Base-by-base conservation (phyloP, 2,329 filamentous ascomycete species). In the Fusarium liriodendri region DNA sequence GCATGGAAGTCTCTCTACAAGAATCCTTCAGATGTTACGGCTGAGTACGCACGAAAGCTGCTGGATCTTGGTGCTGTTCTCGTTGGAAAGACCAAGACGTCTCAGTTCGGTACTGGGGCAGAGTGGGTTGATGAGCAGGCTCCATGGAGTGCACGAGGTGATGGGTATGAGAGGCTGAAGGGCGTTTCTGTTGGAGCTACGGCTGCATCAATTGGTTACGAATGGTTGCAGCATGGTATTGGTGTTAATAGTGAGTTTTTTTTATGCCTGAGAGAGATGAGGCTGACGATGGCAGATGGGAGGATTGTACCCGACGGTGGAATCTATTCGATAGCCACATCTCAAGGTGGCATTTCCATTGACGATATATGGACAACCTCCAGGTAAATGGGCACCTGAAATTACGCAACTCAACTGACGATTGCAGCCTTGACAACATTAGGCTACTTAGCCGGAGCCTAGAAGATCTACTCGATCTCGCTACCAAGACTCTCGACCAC, bases 11-110 rank as follows among this genome's bases (percentile, higher is more conserved):
- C 86, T 37, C 79, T 92, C 4, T 88, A 90, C 63, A 82, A 84
- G 1, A 76, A 84, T 4, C 82, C 84, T 0, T 78, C 78, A 5
- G 84, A 80, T 2, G 77, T 75, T 4, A 91, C 88, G 2, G 87
- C 88, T 0, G 77, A 85, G 0, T 83, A 87, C 2, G 85, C 91
- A 0, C 87, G 90, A 60, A 83, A 84, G 2, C 80, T 94, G 1
- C 84, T 93, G 5, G 86, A 90, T 62, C 85, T 89, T 3, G 92
- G 92, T 0, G 91, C 89, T 0, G 80, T 89, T 10, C 77, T 89
- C 13, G 81, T 90, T 0, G 88, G 88, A 4, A 89, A 89, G 80
- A 87, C 86, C 25, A 89, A 87, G 71, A 84, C 84, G 3, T 82
- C 85, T 1, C 86, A 88, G 70, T 85, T 89, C 59, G 84, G 84